phyloP scores from a whole-genome alignment of 352 stramenopile genomes.

The Globisporangium recalcitrans region DNA sequence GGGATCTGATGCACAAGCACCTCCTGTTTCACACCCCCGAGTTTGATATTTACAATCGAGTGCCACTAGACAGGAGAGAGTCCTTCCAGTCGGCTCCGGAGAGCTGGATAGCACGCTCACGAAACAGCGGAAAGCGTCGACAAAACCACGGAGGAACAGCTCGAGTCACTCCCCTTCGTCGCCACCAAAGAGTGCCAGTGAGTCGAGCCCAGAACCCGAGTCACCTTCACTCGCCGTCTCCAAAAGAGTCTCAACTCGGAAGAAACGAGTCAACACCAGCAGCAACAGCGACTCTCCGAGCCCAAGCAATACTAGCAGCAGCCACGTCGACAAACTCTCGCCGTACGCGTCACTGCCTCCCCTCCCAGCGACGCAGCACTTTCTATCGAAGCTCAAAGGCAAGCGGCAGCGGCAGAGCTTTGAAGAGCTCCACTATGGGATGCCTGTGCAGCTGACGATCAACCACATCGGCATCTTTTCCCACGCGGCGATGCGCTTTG shows the following conservation, averaged over 20 bases:
- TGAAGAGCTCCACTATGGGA: conserved; percentile 42
- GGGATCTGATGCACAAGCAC: no score
- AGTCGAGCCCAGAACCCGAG: no score
- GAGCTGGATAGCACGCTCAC: neutral
- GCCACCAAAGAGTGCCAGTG: no score
- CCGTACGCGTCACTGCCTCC: conserved; percentile 20
- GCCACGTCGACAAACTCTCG: neutral
- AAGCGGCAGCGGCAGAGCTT: conserved; percentile 38
- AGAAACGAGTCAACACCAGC: neutral
- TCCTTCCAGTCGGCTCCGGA: neutral
- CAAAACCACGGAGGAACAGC: neutral
- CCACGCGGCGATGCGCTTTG: conserved; percentile 41
- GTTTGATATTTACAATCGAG: neutral
- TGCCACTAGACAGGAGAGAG: neutral
- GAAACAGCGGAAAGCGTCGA: neutral
- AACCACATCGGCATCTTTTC: conserved; percentile 56
- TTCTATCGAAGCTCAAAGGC: conserved; percentile 54
- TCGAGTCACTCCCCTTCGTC: neutral
- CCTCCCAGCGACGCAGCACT: conserved; percentile 49
- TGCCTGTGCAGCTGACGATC: conserved; percentile 47
- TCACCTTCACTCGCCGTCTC: neutral
- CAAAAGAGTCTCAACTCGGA: neutral
- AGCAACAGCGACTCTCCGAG: neutral
- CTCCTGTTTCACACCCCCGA: no score
- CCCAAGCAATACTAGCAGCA: neutral